These are phyloP conservation scores for Syncephalis plumigaleata DNA, from an alignment of 371 early-diverging fungal genomes.

Conservation along the genomic window DNA sequence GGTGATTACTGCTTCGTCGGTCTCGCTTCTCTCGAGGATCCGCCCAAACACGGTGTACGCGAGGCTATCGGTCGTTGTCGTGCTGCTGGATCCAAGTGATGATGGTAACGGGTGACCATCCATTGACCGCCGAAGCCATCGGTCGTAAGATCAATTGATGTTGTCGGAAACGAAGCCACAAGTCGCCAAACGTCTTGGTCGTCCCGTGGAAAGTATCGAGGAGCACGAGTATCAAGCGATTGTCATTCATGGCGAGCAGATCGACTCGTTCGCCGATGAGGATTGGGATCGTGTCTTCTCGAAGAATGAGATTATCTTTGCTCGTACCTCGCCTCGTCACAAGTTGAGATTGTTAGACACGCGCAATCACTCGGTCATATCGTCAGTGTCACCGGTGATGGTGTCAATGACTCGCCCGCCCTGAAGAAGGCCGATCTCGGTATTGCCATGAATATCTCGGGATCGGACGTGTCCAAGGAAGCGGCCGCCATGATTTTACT, in stretches of 20 bases:
- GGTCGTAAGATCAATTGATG: constrained; percentile 85
- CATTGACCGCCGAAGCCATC: constrained; percentile 72
- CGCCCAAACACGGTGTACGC: constrained; percentile 92
- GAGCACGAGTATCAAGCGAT: constrained; percentile 75
- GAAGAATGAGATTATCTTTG: constrained; percentile 82
- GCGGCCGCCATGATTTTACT: constrained; percentile 93
- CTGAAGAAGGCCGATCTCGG: constrained; percentile 93
- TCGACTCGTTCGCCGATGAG: constrained; percentile 53
- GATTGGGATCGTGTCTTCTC: constrained; percentile 81
- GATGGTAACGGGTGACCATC: constrained; percentile 96
- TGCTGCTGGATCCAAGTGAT: constrained; percentile 84
- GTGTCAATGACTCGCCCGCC: constrained; percentile 88
- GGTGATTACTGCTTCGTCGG: constrained; percentile 64
- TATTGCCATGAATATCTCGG: constrained; percentile 90
- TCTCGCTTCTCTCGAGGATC: constrained; percentile 76
- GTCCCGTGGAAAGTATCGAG: constrained; percentile 30
- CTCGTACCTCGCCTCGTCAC: constrained; percentile 79
- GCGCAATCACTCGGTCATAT: constrained; percentile 75
- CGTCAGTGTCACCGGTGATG: constrained; percentile 88
- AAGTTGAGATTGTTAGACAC: constrained; percentile 75
- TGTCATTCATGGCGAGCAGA: constrained; percentile 83
- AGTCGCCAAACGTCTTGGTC: constrained; percentile 45
- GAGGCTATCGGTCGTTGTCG: constrained; percentile 88
- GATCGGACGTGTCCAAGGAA: constrained; percentile 92
- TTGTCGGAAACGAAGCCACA: constrained; percentile 66